Conservation (phyloP, 805 yeast genomes). For the Hanseniaspora thailandica region DNA sequence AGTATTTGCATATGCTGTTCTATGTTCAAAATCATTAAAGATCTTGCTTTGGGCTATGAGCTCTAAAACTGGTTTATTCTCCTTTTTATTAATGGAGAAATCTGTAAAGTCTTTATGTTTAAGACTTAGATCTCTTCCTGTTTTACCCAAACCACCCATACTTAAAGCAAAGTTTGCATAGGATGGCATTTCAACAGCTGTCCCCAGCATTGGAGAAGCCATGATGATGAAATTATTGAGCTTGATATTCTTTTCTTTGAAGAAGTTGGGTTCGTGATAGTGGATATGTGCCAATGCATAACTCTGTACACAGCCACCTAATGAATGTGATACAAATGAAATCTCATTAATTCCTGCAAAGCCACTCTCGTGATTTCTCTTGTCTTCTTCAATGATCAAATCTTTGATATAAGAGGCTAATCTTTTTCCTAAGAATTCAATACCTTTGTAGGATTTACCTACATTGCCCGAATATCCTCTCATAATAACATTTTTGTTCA, state of each 20-base stretch:
- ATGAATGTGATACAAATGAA: slow-evolving; percentile 84
- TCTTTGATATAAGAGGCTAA: slow-evolving; percentile 55
- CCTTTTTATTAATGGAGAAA: slow-evolving; percentile 21
- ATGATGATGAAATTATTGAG: slow-evolving; percentile 73
- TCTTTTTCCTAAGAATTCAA: slow-evolving; percentile 69
- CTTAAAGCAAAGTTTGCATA: slow-evolving; percentile 74
- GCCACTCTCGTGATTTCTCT: slow-evolving; percentile 31
- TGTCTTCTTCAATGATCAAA: slow-evolving; percentile 37
- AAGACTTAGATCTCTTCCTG: slow-evolving; percentile 83
- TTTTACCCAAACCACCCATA: slow-evolving; percentile 80
- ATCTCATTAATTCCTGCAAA: slow-evolving; percentile 27
- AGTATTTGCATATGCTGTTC: slow-evolving; percentile 83
- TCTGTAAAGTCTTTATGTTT: slow-evolving; percentile 28
- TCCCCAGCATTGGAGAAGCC: slow-evolving; percentile 84
- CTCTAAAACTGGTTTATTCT: slow-evolving; percentile 49
- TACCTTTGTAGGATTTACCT: slow-evolving; percentile 81
- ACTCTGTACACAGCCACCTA: slow-evolving; percentile 86
- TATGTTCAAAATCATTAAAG: slow-evolving; percentile 48
- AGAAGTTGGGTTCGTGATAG: slow-evolving; percentile 53
- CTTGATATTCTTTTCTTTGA: slow-evolving; percentile 36
- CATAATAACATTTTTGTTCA: slow-evolving; percentile 58
- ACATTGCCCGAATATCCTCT: slow-evolving; percentile 76
- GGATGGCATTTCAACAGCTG: slow-evolving; percentile 75
- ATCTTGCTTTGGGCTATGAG: slow-evolving; percentile 65
- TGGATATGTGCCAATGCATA: slow-evolving; percentile 75